Evolutionary conservation across 78 protist species (phyloP), one percentile per base, ranked within the genome.

Genomic region (Dictyostelium intermedium): DNA sequence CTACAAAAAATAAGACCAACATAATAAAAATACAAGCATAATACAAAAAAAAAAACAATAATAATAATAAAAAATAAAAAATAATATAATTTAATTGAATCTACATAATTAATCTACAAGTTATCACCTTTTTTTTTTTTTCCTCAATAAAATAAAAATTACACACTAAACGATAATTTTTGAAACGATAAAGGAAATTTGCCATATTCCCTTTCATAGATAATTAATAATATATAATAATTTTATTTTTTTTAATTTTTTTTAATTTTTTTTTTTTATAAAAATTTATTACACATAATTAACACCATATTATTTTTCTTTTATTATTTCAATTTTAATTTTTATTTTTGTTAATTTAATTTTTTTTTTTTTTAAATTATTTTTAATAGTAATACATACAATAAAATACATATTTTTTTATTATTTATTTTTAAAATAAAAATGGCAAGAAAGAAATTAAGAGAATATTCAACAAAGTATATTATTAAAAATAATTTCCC

Each of bases 381-480:
- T 39, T 39, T 53, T 16, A n/a, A 53, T 53, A 53, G 63, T 7
- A 53, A 53, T 53, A 53, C 63, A 53, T n/a, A n/a, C n/a, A n/a
- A n/a, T n/a, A n/a, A n/a, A n/a, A n/a, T n/a, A 53, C 14, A 66
- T 23, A 66, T 7, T 66, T 23, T 23, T 23, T 23, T 27, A 20
- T 66, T 23, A 5, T 66, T 23, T 66, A 66, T 27, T 60, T 60
- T 60, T 20, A 14, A 86, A 43, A 34, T 43, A 79, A 45, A 27
- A 70, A 96, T 96, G 98, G 92, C 98, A n/a, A 96, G 96, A 76
- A 97, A 97, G 85, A 91, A 95, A 72, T 92, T 97, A 82, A 95
- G 97, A 84, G 98, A 97, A 87, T 83, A 81, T 56, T 60, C 86
- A 37, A 93, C 89, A 30, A 97, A 97, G 82, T 50, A 27, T 72